Conservation (phyloP, 2,329 filamentous ascomycete genomes). For the Penicillium sp. region DNA sequence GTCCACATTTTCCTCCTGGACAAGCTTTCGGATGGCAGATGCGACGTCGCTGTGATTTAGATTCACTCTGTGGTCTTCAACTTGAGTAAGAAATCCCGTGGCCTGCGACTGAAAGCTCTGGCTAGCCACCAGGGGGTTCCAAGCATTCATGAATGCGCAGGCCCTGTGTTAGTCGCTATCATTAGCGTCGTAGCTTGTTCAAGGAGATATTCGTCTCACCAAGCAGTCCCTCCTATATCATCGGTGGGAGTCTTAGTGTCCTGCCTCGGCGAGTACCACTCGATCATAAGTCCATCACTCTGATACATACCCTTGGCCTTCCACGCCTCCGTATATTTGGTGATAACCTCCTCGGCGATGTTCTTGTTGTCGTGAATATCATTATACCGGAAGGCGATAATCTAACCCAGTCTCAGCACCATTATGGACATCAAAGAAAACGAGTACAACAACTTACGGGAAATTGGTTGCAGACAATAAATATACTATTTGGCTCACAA, state of each 20-base stretch:
- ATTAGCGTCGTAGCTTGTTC: not conserved
- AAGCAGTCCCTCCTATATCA: slow-evolving; percentile 32
- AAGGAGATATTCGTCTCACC: slow-evolving; percentile 22
- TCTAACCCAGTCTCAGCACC: slow-evolving; percentile 24
- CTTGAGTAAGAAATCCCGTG: not conserved
- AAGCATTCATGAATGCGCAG: slow-evolving; percentile 10
- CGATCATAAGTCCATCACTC: slow-evolving; percentile 32
- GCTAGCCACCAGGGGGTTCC: slow-evolving; percentile 11
- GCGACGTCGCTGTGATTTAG: not conserved
- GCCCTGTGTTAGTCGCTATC: not conserved
- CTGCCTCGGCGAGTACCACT: slow-evolving; percentile 35
- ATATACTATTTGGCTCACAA: slow-evolving; percentile 49
- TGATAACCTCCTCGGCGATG: slow-evolving; percentile 36
- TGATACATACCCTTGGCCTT: slow-evolving; percentile 35
- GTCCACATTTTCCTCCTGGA: not conserved
- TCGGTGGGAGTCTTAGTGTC: slow-evolving; percentile 24
- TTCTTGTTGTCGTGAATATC: slow-evolving; percentile 41
- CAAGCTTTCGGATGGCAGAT: not conserved
- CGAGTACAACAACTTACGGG: slow-evolving; percentile 32
- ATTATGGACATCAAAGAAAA: not conserved
- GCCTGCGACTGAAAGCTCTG: not conserved
- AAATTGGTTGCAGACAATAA: slow-evolving; percentile 48
- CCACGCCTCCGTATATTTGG: slow-evolving; percentile 45
- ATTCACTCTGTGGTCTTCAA: slow-evolving; percentile 1
- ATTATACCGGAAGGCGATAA: slow-evolving; percentile 46